A percentile compares a stretch with the other conserved stretches of the same genome.
Conservation (phyloP, 2,329 filamentous ascomycete genomes). For the Fonsecaea nubica region DNA sequence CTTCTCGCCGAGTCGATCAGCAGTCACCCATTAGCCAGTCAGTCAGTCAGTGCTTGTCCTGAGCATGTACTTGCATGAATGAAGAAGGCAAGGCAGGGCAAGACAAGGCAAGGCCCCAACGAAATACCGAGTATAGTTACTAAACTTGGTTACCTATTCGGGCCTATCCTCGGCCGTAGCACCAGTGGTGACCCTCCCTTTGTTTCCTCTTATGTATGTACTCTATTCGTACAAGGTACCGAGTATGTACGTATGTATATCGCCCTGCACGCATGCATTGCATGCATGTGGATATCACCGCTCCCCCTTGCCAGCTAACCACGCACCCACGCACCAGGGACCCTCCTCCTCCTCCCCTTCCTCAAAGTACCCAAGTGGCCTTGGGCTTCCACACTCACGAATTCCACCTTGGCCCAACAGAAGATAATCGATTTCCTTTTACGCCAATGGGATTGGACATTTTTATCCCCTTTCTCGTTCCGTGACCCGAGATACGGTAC, state of each 20-base stretch:
- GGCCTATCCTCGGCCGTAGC: neutral
- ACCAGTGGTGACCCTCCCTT: no score
- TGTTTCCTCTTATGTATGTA: no score
- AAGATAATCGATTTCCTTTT: neutral
- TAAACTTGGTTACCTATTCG: constrained; percentile 14
- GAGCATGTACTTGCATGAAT: no score
- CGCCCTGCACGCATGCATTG: neutral
- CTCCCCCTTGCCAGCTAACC: neutral
- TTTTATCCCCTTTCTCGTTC: neutral
- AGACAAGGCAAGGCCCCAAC: neutral
- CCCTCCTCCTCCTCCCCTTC: no score
- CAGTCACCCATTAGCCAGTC: no score
- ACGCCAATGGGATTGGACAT: no score
- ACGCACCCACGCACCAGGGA: no score
- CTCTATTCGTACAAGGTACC: no score
- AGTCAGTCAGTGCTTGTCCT: no score
- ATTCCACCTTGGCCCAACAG: neutral
- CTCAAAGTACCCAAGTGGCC: neutral
- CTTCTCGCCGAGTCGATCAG: no score
- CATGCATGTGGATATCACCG: constrained; percentile 15
- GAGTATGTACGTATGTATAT: no score
- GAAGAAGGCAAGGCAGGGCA: no score
- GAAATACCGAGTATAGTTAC: neutral
- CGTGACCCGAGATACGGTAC: neutral
- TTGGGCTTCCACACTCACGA: neutral